These are phyloP conservation scores for Penicillium coffeae DNA, from an alignment of 495 filamentous ascomycete species.

Conservation along the genomic window DNA sequence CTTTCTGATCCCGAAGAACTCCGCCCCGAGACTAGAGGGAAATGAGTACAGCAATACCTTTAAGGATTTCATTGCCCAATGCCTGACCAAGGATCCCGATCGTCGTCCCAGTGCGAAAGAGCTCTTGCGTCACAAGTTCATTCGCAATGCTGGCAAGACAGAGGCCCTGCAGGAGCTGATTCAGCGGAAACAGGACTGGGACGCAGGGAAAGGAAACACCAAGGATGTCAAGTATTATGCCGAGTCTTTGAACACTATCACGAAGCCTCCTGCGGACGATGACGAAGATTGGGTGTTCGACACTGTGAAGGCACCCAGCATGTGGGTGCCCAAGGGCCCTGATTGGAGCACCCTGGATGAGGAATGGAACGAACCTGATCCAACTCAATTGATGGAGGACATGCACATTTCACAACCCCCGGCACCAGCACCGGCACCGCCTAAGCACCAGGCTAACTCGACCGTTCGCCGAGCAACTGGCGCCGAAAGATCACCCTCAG, in stretches of 20 bases:
- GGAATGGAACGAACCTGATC: conserved; percentile 29
- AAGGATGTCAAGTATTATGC: conserved; percentile 78
- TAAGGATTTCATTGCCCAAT: conserved; percentile 88
- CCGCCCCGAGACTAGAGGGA: conserved; percentile 81
- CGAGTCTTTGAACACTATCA: conserved; percentile 75
- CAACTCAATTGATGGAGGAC: conserved; percentile 39
- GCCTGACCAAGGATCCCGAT: conserved; percentile 86
- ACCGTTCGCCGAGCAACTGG: conserved; percentile 54
- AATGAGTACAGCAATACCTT: conserved; percentile 80
- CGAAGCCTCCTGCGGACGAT: conserved; percentile 51
- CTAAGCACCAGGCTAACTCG: conserved; percentile 39
- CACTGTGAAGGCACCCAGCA: conserved; percentile 69
- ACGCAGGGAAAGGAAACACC: conserved; percentile 58
- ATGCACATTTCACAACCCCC: conserved; percentile 37
- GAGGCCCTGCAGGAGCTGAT: conserved; percentile 85
- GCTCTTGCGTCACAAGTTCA: conserved; percentile 84
- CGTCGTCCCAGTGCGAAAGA: conserved; percentile 81
- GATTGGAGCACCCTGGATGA: conserved; percentile 33
- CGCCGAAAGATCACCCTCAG: conserved; percentile 39
- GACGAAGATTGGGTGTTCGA: conserved; percentile 97
- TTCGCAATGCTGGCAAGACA: conserved; percentile 78
- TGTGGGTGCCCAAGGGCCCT: conserved; percentile 38
- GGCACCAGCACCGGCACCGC: conserved; percentile 27
- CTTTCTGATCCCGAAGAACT: conserved; percentile 93
- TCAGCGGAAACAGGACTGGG: conserved; percentile 74